Percentiles rank a stretch among this genome's conserved stretches.
Conservation (phyloP, 768 basidiomycete genomes). For the Lactarius hengduanensis region DNA sequence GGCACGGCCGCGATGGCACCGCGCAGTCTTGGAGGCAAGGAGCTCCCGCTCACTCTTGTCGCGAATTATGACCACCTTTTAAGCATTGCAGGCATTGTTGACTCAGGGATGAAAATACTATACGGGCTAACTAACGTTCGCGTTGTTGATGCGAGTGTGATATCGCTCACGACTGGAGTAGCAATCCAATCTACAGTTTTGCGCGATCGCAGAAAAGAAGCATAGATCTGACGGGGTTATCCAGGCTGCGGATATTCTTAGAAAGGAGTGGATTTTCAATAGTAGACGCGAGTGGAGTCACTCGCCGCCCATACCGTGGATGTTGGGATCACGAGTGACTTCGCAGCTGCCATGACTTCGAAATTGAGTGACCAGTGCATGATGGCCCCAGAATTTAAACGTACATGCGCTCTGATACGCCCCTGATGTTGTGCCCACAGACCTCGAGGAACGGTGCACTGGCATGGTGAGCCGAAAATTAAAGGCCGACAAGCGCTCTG, state of each 20-base stretch:
- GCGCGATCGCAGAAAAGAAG: conserved; percentile 27
- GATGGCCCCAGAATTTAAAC: too few species aligned
- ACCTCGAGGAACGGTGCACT: too few species aligned
- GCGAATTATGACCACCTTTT: background rate
- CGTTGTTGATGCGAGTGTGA: conserved; percentile 25
- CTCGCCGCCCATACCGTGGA: background rate
- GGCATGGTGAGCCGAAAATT: too few species aligned
- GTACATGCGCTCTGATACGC: background rate
- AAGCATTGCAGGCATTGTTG: conserved; percentile 28
- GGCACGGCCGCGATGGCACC: conserved; percentile 26
- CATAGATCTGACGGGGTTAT: too few species aligned
- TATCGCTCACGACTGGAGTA: conserved; percentile 28
- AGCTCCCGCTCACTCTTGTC: background rate
- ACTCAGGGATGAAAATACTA: conserved; percentile 22
- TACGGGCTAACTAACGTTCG: conserved; percentile 26
- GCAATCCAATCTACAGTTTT: conserved; percentile 25
- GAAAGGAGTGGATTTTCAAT: conserved; percentile 25
- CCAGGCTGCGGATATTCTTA: conserved; percentile 23
- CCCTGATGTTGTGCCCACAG: too few species aligned
- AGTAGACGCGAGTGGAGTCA: background rate
- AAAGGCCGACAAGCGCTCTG: too few species aligned
- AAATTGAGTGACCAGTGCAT: background rate
- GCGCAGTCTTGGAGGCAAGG: conserved; percentile 24
- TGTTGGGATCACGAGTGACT: background rate
- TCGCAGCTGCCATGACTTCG: background rate